Conservation (phyloP, 257 asterid species). For the Catharanthus roseus region DNA sequence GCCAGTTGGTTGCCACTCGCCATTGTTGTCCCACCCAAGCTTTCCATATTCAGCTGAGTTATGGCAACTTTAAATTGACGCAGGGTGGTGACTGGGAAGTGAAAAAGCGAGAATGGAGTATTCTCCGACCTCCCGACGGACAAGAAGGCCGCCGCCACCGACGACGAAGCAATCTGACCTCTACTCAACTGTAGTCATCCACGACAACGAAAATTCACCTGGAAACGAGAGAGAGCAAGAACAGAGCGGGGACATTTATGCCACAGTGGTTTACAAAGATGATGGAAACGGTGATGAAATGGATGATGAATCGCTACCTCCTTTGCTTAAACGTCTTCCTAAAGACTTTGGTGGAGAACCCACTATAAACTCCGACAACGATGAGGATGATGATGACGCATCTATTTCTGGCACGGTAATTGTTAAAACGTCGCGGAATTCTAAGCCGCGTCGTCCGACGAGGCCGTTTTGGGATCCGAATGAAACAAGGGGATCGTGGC, state of each 20-base stretch:
- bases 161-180: conserved; percentile 56
- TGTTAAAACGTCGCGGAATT: conserved; percentile 49
- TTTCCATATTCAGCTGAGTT: background rate
- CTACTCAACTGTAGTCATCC: conserved; percentile 55
- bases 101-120: conserved; percentile 37
- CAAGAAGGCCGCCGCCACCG: conserved; percentile 54
- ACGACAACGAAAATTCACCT: conserved; percentile 16
- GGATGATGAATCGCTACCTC: conserved; percentile 82
- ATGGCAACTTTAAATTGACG: background rate
- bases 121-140: conserved; percentile 57
- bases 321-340: conserved; percentile 77
- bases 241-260: conserved; percentile 36
- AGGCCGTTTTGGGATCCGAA: conserved; percentile 30
- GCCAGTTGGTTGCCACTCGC: background rate
- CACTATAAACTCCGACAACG: conserved; percentile 40
- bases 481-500: conserved; percentile 30
- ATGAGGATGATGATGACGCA: conserved; percentile 31
- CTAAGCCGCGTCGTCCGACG: conserved; percentile 2
- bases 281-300: conserved; percentile 20
- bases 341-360: conserved; percentile 74
- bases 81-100: background rate
- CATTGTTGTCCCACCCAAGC: background rate
- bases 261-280: conserved; percentile 66
- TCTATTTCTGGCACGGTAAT: conserved; percentile 82
- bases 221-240: conserved; percentile 12